These are phyloP conservation scores for Stephania japonica DNA, from an alignment of 164 flowering plant species.

Conservation along the genomic window DNA sequence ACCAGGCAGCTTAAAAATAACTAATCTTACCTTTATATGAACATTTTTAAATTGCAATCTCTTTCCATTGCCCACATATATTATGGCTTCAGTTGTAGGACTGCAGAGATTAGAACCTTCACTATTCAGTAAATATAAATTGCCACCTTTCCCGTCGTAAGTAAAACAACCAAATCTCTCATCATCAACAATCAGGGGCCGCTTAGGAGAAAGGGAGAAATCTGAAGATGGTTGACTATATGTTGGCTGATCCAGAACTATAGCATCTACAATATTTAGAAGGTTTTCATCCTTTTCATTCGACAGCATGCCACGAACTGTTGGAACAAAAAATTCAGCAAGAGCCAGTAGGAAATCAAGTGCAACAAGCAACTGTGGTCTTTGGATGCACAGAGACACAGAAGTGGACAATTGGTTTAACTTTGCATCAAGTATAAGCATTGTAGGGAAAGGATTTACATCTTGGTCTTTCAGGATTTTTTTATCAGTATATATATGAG, in stretches of 20 bases:
- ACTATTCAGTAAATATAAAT: slow-evolving; percentile 54
- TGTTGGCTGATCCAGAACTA: slow-evolving; percentile 56
- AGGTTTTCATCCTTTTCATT: slow-evolving; percentile 50
- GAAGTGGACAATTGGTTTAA: slow-evolving; percentile 45
- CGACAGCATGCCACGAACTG: slow-evolving; percentile 45
- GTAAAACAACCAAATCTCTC: slow-evolving; percentile 66
- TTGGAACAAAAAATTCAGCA: slow-evolving; percentile 90
- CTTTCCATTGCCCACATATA: slow-evolving; percentile 84
- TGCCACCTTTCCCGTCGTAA: slow-evolving; percentile 90
- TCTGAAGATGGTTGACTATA: slow-evolving; percentile 55
- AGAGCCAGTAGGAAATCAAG: slow-evolving; percentile 94
- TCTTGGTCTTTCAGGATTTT: slow-evolving; percentile 15
- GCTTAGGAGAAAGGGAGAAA: slow-evolving; percentile 63
- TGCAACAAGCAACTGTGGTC: slow-evolving; percentile 94
- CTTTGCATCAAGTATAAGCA: slow-evolving; percentile 88
- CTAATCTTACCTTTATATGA: slow-evolving; percentile 48
- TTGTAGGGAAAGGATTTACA: slow-evolving; percentile 42
- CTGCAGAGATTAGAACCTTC: slow-evolving; percentile 44
- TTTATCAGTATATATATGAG: slow-evolving; percentile 10
- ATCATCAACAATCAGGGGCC: slow-evolving; percentile 74
- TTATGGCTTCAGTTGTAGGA: slow-evolving; percentile 57
- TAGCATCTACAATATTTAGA: slow-evolving; percentile 41
- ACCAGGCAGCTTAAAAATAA: neutral
- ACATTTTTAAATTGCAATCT: slow-evolving; percentile 77
- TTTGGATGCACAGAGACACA: slow-evolving; percentile 62